Evolutionary conservation across 306 rosid genomes (phyloP).

Genomic region (Quercus suber): DNA sequence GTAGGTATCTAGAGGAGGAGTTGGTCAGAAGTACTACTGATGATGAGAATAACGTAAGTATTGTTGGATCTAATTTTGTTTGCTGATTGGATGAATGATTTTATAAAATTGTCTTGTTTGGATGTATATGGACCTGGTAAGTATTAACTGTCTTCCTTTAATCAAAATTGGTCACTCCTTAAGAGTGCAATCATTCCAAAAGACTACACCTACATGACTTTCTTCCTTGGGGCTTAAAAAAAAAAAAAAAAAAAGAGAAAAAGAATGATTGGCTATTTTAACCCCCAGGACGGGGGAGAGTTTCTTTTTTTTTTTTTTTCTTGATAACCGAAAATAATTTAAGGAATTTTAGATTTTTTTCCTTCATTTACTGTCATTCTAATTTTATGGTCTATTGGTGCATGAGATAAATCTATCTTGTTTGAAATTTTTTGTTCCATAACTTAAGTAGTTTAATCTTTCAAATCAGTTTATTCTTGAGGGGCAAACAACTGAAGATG

Average conservation of each 20-base stretch:
- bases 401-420: constrained; percentile 10
- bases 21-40: constrained; percentile 24
- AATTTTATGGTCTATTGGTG: constrained; percentile 5
- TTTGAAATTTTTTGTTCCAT: constrained; percentile 19
- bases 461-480: constrained; percentile 36
- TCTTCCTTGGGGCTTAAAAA: neutral
- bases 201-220: neutral
- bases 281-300: too few species aligned
- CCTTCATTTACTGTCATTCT: constrained; percentile 7
- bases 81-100: constrained; percentile 5
- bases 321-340: too few species aligned
- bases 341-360: neutral
- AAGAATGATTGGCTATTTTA: too few species aligned
- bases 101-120: neutral
- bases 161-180: neutral
- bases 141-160: neutral
- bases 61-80: constrained; percentile 17
- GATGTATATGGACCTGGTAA: neutral
- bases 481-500: constrained; percentile 41
- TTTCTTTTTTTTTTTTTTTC: too few species aligned
- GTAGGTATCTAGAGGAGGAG: constrained; percentile 37
- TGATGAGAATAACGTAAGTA: constrained; percentile 64
- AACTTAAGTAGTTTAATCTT: constrained; percentile 9
- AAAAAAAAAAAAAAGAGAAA: too few species aligned
- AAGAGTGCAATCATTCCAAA: neutral